Evolutionary conservation across 2,329 filamentous ascomycete species (phyloP).

Genomic region (Pseudogymnoascus sp.): DNA sequence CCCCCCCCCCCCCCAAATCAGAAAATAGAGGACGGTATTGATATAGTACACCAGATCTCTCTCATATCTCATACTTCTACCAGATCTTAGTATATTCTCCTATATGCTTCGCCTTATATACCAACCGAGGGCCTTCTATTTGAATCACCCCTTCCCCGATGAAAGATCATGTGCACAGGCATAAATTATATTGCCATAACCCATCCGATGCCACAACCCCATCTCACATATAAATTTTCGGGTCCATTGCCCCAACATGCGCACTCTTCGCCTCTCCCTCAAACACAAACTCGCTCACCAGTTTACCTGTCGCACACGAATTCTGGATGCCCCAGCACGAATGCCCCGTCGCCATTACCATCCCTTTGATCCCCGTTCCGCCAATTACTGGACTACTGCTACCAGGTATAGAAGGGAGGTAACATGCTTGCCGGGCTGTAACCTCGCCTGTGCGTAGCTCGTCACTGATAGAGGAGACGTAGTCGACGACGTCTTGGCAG

Average conservation of each 20-base stretch:
- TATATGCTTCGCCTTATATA: background rate
- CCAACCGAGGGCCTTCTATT: background rate
- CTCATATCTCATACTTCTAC: background rate
- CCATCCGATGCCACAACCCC: background rate
- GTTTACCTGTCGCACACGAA: constrained; percentile 73
- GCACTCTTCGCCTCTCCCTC: constrained; percentile 44
- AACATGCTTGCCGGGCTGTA: constrained; percentile 75
- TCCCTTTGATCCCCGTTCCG: constrained; percentile 57
- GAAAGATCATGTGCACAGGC: background rate
- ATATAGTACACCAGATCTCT: background rate
- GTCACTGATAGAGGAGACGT: constrained; percentile 57
- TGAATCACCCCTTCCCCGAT: background rate
- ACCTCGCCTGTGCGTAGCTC: constrained; percentile 59
- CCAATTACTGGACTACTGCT: constrained; percentile 60
- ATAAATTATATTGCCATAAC: background rate
- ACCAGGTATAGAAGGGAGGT: constrained; percentile 55
- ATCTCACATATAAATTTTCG: constrained; percentile 1
- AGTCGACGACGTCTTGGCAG: constrained; percentile 77
- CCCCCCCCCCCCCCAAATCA: too few relatives aligned
- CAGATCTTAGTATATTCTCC: background rate
- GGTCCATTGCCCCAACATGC: background rate
- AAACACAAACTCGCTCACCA: constrained; percentile 68
- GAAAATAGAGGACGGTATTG: too few relatives aligned
- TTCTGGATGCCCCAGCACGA: constrained; percentile 98
- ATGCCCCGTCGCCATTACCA: constrained; percentile 78